Conservation (phyloP, 257 asterid genomes). For the Solanum chilense region DNA sequence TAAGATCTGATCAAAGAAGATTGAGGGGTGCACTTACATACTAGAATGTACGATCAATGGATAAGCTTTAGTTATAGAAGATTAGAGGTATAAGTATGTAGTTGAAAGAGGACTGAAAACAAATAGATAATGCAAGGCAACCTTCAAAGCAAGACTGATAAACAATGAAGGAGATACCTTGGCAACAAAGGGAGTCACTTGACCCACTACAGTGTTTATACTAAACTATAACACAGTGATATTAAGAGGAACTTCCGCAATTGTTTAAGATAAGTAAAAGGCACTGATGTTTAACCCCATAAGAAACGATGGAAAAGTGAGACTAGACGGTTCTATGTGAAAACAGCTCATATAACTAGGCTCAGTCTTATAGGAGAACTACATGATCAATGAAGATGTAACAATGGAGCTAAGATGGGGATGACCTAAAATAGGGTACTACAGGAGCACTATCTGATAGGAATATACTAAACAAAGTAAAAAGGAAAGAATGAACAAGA, state of each 20-base stretch:
- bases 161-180: not conserved
- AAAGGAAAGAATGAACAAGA: not conserved
- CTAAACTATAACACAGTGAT: not conserved
- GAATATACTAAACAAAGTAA: not conserved
- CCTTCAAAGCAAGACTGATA: not conserved
- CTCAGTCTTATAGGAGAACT: not conserved
- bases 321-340: not conserved
- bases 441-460: not conserved
- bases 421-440: not conserved
- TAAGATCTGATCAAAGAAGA: not conserved
- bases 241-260: not conserved
- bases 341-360: not conserved
- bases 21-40: not conserved
- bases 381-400: not conserved
- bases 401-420: not conserved
- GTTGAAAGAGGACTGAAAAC: not conserved
- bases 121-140: not conserved
- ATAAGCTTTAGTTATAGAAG: not conserved
- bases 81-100: not conserved
- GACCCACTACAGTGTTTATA: not conserved
- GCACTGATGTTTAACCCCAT: not conserved
- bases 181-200: not conserved
- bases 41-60: not conserved
- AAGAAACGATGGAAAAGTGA: not conserved
- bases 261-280: not conserved